Evolutionary conservation across 208 protist genomes (phyloP), one percentile per base, ranked within the genome.

Genomic region (Wallacemonas sp.): DNA sequence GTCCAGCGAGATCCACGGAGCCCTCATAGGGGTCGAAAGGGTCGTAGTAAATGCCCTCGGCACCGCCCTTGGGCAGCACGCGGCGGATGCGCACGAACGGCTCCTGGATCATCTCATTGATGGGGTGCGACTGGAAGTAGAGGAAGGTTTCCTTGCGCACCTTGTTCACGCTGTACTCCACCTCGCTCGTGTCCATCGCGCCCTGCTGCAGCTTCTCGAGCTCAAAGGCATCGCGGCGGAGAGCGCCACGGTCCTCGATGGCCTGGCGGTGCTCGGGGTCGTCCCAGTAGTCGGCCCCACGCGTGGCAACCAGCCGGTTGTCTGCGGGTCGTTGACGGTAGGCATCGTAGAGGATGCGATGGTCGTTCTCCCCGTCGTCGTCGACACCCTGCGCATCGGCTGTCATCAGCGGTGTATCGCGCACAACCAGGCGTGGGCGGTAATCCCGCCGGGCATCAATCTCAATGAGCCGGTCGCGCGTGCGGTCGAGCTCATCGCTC

Each of bases 101-200:
- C 57, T 93, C 87, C 61, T 92, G 86, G 41, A 95, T 95, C 87
- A 93, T 95, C 69, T 95, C 90, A 63, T 95, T 95, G 31, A 93
- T 90, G 12, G 90, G 90, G 67, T 93, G 84, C 26, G 81, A 76
- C 59, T 93, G 85, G 67, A 88, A 91, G 76, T 92, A 95, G 4
- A 93, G 79, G 26, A 95, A 70, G 46, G 82, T 91, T 64, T 93
- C 85, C 45, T 86, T 91, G 1, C 90, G 84, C 0, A 95, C 71
- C 36, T 61, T 74, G 49, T 87, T 76, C 25, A 75, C 67, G 54
- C 78, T 84, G 72, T 93, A 81, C 62, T 89, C 85, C 42, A 80
- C 72, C 64, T 87, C 77, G 48, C 79, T 81, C 14, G 82, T 93
- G 73, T 95, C 90, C 61, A 95, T 67, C 12, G 82, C 78, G 5